Percentiles rank a stretch among this genome's conserved stretches.
phyloP scores from a whole-genome alignment of 148 eudicot genomes.

The Rhododendron henanense region DNA sequence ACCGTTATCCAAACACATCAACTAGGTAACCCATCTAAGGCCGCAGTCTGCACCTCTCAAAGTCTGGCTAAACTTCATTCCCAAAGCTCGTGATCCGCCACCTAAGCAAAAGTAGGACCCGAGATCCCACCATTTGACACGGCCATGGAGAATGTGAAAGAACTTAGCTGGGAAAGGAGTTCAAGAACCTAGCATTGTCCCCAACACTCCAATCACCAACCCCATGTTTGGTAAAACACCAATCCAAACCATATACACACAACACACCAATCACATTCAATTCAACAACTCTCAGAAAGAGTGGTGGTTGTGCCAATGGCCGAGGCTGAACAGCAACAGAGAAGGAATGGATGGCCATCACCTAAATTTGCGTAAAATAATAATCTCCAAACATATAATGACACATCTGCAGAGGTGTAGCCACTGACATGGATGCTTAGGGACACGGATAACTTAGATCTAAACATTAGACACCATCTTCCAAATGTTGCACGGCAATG shows the following conservation, averaged over 20 bases:
- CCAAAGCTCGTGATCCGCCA: not conserved
- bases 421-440: not conserved
- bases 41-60: not conserved
- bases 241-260: not conserved
- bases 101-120: not conserved
- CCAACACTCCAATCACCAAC: not conserved
- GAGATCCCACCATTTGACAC: not conserved
- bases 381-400: not conserved
- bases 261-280: not conserved
- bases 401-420: not conserved
- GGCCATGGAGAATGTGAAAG: not conserved
- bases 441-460: not conserved
- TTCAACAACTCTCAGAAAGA: not conserved
- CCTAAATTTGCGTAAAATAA: not conserved
- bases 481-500: not conserved
- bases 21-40: not conserved
- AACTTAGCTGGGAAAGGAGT: not conserved
- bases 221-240: not conserved
- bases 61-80: not conserved
- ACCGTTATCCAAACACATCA: not conserved
- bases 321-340: not conserved
- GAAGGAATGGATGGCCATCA: not conserved
- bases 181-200: not conserved
- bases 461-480: not conserved
- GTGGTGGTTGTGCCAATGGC: not conserved